Evolutionary conservation across 306 rosid genomes (phyloP), one percentile per base, ranked within the genome.

Genomic region (Trifolium repens): DNA sequence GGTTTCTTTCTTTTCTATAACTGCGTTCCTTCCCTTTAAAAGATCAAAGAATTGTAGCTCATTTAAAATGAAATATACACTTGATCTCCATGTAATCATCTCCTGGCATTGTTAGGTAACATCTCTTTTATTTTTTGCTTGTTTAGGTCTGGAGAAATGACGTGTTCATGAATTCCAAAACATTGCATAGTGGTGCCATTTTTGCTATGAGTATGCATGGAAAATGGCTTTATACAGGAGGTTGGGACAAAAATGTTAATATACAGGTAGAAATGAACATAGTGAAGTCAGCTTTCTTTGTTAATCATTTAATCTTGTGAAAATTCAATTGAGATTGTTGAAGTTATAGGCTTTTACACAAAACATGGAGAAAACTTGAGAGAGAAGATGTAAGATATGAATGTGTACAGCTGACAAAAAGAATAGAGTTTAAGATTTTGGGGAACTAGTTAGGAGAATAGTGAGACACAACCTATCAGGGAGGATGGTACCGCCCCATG

Each of bases 121-220:
- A 63, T 78, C 43, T 68, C 39, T 70, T 67, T 40, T 74, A 58
- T 74, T 69, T 49, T 78, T 79, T 80, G 55, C 79, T 73, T 74
- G 60, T 58, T 68, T 81, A 94, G 98, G 90, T 91, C 63, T 94
- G 98, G 98, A 88, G 85, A 79, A 89, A 94, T 8, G 98, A 87
- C 22, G 83, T 79, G 71, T 84, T 87, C 71, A 83, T 85, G 90
- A 85, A 69, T 65, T 75, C 89, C 60, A 71, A 87, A 73, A 67
- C 79, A 73, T 50, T 88, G 85, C 97, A 94, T 62, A 77, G 78
- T 52, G 94, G 96, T 77, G 88, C 96, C 34, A 85, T 89, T 64
- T 89, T 90, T 82, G 87, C 96, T 14, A 74, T 68, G 79, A 78
- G 84, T 57, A 74, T 88, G 87, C 84, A 84, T 61, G 94, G 89